These are phyloP conservation scores for Biancaea sappan DNA, from an alignment of 306 rosid species.

Conservation along the genomic window DNA sequence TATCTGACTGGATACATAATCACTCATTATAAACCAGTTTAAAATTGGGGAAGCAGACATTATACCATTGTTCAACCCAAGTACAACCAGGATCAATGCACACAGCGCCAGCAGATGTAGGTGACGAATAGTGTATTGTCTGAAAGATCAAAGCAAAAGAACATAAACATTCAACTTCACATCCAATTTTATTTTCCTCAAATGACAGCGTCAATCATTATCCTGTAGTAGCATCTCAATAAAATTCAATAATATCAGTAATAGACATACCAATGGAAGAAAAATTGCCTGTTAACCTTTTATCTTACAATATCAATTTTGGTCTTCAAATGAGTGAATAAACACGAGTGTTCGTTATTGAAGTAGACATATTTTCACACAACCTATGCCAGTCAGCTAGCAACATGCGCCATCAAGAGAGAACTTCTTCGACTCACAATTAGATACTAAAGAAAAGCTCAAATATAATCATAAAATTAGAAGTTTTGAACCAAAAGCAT, in stretches of 20 bases:
- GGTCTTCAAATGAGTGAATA: background rate
- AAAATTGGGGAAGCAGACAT: constrained; percentile 16
- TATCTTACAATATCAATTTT: background rate
- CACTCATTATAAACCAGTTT: background rate
- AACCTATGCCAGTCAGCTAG: background rate
- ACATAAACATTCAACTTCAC: constrained; percentile 7
- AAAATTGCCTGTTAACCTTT: background rate
- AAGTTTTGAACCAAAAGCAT: background rate
- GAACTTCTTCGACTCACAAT: constrained; percentile 3
- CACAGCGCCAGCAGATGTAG: constrained; percentile 93
- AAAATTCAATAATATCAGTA: background rate
- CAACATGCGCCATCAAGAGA: background rate
- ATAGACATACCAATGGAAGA: background rate
- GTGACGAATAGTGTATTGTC: constrained; percentile 88
- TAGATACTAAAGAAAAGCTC: background rate
- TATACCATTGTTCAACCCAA: constrained; percentile 98
- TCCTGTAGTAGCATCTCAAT: constrained; percentile 11
- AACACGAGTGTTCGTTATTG: background rate
- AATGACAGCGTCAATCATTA: constrained; percentile 1
- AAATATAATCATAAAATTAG: constrained; percentile 7
- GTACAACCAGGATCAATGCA: constrained; percentile 92
- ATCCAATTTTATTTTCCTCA: background rate
- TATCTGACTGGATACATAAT: constrained; percentile 18
- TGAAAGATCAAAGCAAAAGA: constrained; percentile 48
- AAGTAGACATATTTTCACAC: background rate